Base-by-base conservation (phyloP, 1,284 basidiomycete species). In the Ustilago curta region DNA sequence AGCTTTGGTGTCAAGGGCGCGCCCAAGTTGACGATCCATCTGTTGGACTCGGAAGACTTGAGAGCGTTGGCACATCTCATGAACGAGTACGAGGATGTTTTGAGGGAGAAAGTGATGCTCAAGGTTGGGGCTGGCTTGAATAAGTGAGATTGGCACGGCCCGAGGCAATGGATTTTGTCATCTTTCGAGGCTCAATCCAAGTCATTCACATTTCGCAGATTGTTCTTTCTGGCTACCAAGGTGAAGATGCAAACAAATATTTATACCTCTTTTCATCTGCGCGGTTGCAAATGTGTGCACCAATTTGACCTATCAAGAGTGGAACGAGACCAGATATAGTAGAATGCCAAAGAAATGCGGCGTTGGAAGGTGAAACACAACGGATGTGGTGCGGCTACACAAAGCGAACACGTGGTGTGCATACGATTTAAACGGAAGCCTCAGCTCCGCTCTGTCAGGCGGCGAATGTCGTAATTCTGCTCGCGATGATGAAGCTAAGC, bases 11-110 rank as follows among this genome's bases (percentile, higher is more conserved):
- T 94, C 84, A 93, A 92, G 83, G 89, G 89, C 54, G 91, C 92
- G 65, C 80, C 79, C 37, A 82, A 81, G 73, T 58, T 82, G 23
- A 81, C 93, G 1, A 93, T 95, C 76, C 87, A 89, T 1, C 88
- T 95, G 11, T 87, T 95, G 60, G 93, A 95, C 77, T 88, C 91
- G 75, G 93, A 94, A 64, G 93, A 95, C 79, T 87, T 95, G 25
- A 89, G 92, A 35, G 87, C 92, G 1, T 88, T 95, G 42, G 91
- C 92, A 9, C 92, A 94, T 82, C 87, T 95, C 56, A 92, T 93
- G 91, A 92, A 93, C 84, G 91, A 91, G 81, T 94, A 93, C 83
- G 91, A 93, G 8, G 87, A 89, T 2, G 88, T 93, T 2, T 87
- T 95, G 67, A 92, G 91, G 86, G 92, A 93, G 84, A 86, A 86